phyloP scores from a whole-genome alignment of 2,329 filamentous ascomycete genomes.

The Scytalidium lignicola region DNA sequence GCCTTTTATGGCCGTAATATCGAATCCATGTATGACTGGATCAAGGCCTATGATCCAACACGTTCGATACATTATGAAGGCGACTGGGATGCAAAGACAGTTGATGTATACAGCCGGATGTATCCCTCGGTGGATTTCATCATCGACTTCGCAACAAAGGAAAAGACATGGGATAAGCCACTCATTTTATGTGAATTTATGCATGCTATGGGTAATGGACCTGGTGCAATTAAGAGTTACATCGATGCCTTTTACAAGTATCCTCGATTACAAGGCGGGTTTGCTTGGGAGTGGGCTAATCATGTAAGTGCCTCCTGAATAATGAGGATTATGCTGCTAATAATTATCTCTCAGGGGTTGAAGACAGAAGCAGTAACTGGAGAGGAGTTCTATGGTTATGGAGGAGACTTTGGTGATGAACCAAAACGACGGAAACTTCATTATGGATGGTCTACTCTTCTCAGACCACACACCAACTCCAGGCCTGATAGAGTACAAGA shows the following conservation, averaged over 20 bases:
- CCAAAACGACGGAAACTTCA: constrained; percentile 39
- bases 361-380: constrained; percentile 27
- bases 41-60: constrained; percentile 44
- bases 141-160: constrained; percentile 9
- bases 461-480: constrained; percentile 36
- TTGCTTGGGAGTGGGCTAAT: constrained; percentile 42
- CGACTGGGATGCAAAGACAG: constrained; percentile 43
- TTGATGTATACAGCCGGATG: constrained; percentile 53
- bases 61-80: constrained; percentile 53
- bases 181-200: constrained; percentile 33
- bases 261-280: constrained; percentile 48
- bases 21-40: constrained; percentile 49
- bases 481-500: constrained; percentile 35
- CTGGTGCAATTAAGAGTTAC: constrained; percentile 52
- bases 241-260: constrained; percentile 48
- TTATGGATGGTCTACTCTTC: constrained; percentile 36
- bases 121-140: constrained; percentile 43
- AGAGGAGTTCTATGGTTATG: constrained; percentile 37
- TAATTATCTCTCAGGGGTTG: constrained; percentile 25
- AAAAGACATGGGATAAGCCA: constrained; percentile 19
- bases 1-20: constrained; percentile 55
- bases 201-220: constrained; percentile 54
- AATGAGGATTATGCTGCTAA: not conserved
- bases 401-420: constrained; percentile 38
- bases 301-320: constrained; percentile 20